Evolutionary conservation across 2,329 filamentous ascomycete species (phyloP).

Genomic region (Paraphaeosphaeria minitans): DNA sequence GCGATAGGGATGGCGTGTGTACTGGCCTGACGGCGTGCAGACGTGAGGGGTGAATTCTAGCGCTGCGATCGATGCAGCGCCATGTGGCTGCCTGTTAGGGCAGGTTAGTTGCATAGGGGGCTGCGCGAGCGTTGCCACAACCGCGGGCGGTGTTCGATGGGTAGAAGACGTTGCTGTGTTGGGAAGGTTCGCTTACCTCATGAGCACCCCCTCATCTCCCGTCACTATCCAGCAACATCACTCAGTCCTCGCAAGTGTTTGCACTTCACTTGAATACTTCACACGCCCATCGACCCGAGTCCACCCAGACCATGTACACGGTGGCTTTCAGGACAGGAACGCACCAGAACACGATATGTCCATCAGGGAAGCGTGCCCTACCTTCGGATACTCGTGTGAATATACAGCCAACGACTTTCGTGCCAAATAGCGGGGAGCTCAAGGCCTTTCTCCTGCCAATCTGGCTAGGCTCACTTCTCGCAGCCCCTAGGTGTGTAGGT

Average conservation of each 20-base stretch:
- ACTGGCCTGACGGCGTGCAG: background rate
- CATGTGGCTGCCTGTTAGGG: conserved; percentile 5
- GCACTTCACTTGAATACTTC: too few relatives aligned
- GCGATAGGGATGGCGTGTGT: conserved; percentile 12
- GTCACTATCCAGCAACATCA: background rate
- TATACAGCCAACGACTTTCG: too few relatives aligned
- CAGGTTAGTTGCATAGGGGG: conserved; percentile 6
- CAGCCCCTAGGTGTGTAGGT: too few relatives aligned
- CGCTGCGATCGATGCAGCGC: conserved; percentile 5
- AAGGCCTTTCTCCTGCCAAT: too few relatives aligned
- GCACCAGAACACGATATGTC: too few relatives aligned
- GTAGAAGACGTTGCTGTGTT: conserved; percentile 1
- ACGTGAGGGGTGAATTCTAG: conserved; percentile 12
- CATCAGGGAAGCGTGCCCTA: too few relatives aligned
- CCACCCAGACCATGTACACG: too few relatives aligned
- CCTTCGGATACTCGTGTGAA: too few relatives aligned
- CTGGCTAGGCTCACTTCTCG: too few relatives aligned
- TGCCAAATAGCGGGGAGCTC: too few relatives aligned
- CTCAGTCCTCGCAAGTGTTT: background rate
- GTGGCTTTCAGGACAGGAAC: too few relatives aligned
- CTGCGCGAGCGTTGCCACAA: conserved; percentile 10
- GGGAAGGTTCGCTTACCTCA: conserved; percentile 9
- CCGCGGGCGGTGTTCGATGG: conserved; percentile 10
- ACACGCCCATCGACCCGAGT: too few relatives aligned
- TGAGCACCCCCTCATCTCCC: background rate